A percentile compares a stretch with the other conserved stretches of the same genome.
Conservation (phyloP, 208 protist species). For the Leishmania lainsoni region DNA sequence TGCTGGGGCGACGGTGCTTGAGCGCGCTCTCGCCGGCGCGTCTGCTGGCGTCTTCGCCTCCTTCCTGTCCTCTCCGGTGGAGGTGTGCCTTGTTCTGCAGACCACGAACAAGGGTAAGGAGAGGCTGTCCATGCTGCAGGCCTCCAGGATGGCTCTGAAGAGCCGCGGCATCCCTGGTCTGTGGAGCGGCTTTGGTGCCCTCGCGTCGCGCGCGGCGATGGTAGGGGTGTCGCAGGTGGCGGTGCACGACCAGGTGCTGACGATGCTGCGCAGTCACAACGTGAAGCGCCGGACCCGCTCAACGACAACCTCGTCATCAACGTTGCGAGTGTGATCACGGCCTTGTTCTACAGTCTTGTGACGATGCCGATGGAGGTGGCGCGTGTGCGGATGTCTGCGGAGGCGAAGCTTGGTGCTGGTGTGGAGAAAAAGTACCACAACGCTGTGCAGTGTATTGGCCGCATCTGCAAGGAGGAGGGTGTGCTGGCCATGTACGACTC, state of each 20-base stretch:
- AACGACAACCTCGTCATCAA: slow-evolving; percentile 83
- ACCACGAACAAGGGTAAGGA: slow-evolving; percentile 70
- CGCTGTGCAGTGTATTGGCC: slow-evolving; percentile 78
- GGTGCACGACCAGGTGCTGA: slow-evolving; percentile 92
- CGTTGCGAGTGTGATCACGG: slow-evolving; percentile 77
- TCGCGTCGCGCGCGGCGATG: slow-evolving; percentile 79
- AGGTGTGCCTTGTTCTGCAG: slow-evolving; percentile 93
- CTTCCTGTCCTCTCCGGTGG: slow-evolving; percentile 84
- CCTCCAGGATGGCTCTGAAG: slow-evolving; percentile 46
- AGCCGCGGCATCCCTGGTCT: slow-evolving; percentile 66
- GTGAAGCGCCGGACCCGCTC: slow-evolving; percentile 24
- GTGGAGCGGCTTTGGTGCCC: slow-evolving; percentile 86
- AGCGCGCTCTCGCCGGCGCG: slow-evolving; percentile 80
- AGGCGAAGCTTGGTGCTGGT: slow-evolving; percentile 66
- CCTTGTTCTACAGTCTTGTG: slow-evolving; percentile 81
- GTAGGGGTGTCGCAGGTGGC: slow-evolving; percentile 91
- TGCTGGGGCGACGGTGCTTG: slow-evolving; percentile 52
- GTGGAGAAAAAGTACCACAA: slow-evolving; percentile 69
- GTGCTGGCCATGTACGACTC: slow-evolving; percentile 80
- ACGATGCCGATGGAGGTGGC: slow-evolving; percentile 93
- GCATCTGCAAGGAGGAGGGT: slow-evolving; percentile 80
- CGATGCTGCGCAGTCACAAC: slow-evolving; percentile 65
- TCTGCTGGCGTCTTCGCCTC: slow-evolving; percentile 84
- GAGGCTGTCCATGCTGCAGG: slow-evolving; percentile 56
- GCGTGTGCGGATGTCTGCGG: slow-evolving; percentile 87